A percentile compares a stretch with the other conserved stretches of the same genome.
These are phyloP conservation scores for Ilex aquifolium DNA, from an alignment of 257 asterid species.

Conservation along the genomic window DNA sequence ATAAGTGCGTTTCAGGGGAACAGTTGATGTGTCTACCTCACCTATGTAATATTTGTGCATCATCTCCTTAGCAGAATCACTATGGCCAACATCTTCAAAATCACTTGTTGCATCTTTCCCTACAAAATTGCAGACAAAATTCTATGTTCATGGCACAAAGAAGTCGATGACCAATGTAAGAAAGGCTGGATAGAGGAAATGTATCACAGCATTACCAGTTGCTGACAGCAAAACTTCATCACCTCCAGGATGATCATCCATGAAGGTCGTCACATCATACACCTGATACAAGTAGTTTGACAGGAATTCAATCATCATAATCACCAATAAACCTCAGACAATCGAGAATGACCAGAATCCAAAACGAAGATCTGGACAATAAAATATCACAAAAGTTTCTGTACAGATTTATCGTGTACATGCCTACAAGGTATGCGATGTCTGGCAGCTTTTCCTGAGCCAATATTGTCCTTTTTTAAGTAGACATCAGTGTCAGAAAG, in stretches of 20 bases:
- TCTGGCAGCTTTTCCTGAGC: too few relatives aligned
- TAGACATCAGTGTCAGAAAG: too few relatives aligned
- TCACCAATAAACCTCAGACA: too few relatives aligned
- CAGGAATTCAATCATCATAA: too few relatives aligned
- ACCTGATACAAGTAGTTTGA: constrained; percentile 4
- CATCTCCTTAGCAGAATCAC: constrained; percentile 17
- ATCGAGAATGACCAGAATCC: too few relatives aligned
- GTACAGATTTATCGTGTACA: too few relatives aligned
- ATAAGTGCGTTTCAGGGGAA: constrained; percentile 17
- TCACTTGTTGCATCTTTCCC: constrained; percentile 29
- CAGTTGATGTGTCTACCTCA: constrained; percentile 15
- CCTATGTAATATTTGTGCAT: constrained; percentile 16
- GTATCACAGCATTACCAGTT: constrained; percentile 19
- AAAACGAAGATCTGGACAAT: too few relatives aligned
- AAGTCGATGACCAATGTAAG: neutral
- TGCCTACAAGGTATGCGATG: too few relatives aligned
- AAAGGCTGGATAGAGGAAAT: neutral
- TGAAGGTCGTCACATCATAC: constrained; percentile 20
- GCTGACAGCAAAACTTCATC: constrained; percentile 21
- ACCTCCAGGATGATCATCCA: constrained; percentile 26
- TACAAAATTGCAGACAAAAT: constrained; percentile 1
- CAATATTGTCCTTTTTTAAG: too few relatives aligned
- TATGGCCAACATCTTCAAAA: constrained; percentile 23
- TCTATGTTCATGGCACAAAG: neutral
- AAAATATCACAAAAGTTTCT: too few relatives aligned